Conservation (phyloP, 257 asterid species). For the Jacaranda copaia region DNA sequence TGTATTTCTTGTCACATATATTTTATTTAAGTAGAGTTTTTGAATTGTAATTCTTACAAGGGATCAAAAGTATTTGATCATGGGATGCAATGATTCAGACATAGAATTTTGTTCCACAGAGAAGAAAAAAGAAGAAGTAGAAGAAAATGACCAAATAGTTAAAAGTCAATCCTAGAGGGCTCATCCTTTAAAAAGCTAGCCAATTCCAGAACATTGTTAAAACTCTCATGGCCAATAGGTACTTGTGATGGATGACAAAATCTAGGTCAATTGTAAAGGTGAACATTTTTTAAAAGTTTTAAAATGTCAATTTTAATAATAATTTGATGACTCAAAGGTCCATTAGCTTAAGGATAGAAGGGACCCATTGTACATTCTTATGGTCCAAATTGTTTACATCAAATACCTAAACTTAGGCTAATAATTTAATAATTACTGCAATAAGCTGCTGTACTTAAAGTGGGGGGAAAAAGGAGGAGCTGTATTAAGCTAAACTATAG, state of each 20-base stretch:
- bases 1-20: no score
- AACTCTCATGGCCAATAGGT: constrained; percentile 39
- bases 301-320: constrained; percentile 37
- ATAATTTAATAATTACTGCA: constrained; percentile 36
- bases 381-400: constrained; percentile 50
- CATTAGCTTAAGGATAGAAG: constrained; percentile 56
- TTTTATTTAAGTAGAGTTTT: not conserved
- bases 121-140: constrained; percentile 25
- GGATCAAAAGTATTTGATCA: constrained; percentile 32
- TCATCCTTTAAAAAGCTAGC: constrained; percentile 28
- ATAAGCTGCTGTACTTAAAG: constrained; percentile 44
- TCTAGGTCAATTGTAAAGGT: constrained; percentile 54
- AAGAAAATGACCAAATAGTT: constrained; percentile 9
- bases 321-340: constrained; percentile 64
- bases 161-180: constrained; percentile 47
- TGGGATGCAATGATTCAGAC: constrained; percentile 39
- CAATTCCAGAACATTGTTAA: constrained; percentile 41
- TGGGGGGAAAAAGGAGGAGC: constrained; percentile 44
- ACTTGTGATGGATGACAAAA: constrained; percentile 55
- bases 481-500: constrained; percentile 34
- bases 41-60: constrained; percentile 11
- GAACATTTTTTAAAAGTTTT: constrained; percentile 38
- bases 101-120: constrained; percentile 24
- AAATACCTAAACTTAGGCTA: constrained; percentile 55
- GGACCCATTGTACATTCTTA: constrained; percentile 55